Evolutionary conservation across 1,139 yeast genomes (phyloP).

Genomic region (Kurtzmaniella quercitrusa): DNA sequence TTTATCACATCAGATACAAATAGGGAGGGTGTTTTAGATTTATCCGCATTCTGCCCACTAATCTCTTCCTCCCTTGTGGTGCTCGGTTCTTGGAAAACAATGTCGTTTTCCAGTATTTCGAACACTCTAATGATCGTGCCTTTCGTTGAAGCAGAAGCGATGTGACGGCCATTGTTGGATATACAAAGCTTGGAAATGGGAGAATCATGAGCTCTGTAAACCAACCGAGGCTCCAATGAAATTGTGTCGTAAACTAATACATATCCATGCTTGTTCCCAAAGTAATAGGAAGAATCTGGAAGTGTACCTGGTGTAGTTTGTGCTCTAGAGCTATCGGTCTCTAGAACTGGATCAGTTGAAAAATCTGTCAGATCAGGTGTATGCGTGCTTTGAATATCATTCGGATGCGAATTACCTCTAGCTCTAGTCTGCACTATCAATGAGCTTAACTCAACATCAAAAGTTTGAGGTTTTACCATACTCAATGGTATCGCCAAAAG

Average conservation of each 20-base stretch:
- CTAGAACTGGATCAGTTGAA: background rate
- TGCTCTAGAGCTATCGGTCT: too few relatives aligned
- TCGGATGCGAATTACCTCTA: background rate
- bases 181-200: constrained; percentile 44
- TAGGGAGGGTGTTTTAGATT: constrained; percentile 2
- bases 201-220: constrained; percentile 58
- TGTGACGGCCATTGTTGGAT: constrained; percentile 47
- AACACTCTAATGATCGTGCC: constrained; percentile 69
- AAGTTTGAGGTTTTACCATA: constrained; percentile 21
- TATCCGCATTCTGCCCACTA: constrained; percentile 23
- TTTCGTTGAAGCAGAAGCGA: constrained; percentile 68
- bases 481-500: constrained; percentile 39
- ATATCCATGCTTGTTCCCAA: constrained; percentile 26
- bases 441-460: background rate
- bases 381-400: background rate
- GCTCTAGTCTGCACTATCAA: background rate
- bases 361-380: background rate
- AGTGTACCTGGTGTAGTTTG: too few relatives aligned
- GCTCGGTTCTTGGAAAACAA: constrained; percentile 5
- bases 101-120: constrained; percentile 11
- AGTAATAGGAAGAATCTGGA: too few relatives aligned
- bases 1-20: constrained; percentile 29
- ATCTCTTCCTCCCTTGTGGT: constrained; percentile 23
- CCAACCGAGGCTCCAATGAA: constrained; percentile 48
- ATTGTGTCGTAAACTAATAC: constrained; percentile 59